Base-by-base conservation (phyloP, 2,329 filamentous ascomycete genomes). In the Nothophaeocryptopus gaeumannii region DNA sequence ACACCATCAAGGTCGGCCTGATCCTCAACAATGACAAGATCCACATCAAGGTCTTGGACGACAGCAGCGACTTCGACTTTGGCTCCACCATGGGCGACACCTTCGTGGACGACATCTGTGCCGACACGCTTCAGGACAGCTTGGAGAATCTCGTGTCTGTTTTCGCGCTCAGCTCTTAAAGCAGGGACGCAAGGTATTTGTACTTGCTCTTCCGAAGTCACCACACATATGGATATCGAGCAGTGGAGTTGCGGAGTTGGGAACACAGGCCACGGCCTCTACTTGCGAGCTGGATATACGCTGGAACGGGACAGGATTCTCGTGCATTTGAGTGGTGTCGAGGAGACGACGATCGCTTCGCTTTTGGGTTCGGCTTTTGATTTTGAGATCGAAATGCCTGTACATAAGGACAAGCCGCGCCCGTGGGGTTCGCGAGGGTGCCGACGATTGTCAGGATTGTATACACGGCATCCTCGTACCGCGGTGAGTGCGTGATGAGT, bases 1-100 rank as follows among this genome's bases (percentile, higher is more conserved):
- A 67, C 33, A 77, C 74, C 54, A 78, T 87, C 64, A 88, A 83
- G 70, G 77, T 82, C 50, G 85, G 83, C 41, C 76, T 84, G 36
- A 72, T 88, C 46, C 81, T 88, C 62, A 73, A 78, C 58, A 71
- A 75, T 42, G 68, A 70, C 44, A 76, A 72, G 42, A 77, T 83
- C 45, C 75, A 78, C 55, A 79, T 87, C 66, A 80, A 81, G 70
- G 63, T 74, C 39, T 60, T 74, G 42, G 66, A 71, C 40, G 63
- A 70, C 54, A 57, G 53, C 49, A 69, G 67, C 39, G 64, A 72
- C 12, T 73, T 76, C 39, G 64, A 72, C 12, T 73, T 76, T 52
- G 61, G 62, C 34, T 52, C 52, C 30, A 62, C 55, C 37, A 63
- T 74, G 57, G 63, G 59, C n/a, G 53, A 33, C 61, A 60, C 31